Percentiles rank a stretch among this genome's conserved stretches.
phyloP scores from a whole-genome alignment of 2,329 filamentous ascomycete genomes.

The Apiospora arundinis region DNA sequence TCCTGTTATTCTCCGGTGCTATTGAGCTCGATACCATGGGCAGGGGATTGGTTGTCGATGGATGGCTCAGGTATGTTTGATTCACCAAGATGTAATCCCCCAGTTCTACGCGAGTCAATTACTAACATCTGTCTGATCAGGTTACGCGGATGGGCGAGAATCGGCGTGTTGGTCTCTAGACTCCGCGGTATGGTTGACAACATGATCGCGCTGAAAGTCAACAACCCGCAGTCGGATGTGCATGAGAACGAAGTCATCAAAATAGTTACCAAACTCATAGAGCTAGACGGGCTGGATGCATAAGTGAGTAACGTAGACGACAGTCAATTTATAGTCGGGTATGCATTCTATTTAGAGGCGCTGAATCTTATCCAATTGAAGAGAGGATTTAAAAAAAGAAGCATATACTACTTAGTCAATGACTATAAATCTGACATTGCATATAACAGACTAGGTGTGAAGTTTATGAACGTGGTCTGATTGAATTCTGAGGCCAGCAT shows the following conservation, averaged over 20 bases:
- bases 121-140: conserved; percentile 24
- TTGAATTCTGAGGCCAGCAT: background rate
- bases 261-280: conserved; percentile 80
- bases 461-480: background rate
- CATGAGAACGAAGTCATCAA: conserved; percentile 72
- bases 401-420: background rate
- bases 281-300: conserved; percentile 85
- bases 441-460: background rate
- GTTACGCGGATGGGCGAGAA: conserved; percentile 89
- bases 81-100: background rate
- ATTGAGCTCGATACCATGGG: conserved; percentile 89
- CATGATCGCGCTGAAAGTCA: conserved; percentile 80
- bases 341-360: background rate
- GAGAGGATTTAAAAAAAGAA: background rate
- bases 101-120: background rate
- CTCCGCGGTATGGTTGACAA: conserved; percentile 87
- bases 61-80: conserved; percentile 69
- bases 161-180: conserved; percentile 86
- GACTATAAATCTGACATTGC: background rate
- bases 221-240: conserved; percentile 70
- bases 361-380: background rate
- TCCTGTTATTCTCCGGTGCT: conserved; percentile 86
- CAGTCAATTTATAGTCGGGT: background rate
- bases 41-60: conserved; percentile 86
- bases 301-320: conserved; percentile 35